phyloP scores from a whole-genome alignment of 2,329 filamentous ascomycete species.

The Ophiocordyceps camponoti-floridani region DNA sequence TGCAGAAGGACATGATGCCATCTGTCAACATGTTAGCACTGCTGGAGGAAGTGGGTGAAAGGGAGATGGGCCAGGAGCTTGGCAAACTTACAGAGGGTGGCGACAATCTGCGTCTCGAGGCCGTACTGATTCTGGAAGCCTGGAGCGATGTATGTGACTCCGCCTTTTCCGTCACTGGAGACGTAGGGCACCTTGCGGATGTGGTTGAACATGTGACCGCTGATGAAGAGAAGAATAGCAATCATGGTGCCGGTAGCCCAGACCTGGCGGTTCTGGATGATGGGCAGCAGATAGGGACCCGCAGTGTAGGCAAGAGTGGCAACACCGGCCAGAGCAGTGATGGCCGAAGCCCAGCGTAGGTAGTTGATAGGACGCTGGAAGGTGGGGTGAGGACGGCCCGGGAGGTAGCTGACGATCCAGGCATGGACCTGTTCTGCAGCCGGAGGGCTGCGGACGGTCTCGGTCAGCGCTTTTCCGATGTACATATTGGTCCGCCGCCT shows the following conservation, averaged over 20 bases:
- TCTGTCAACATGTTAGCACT: constrained; percentile 20
- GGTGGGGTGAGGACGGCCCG: constrained; percentile 59
- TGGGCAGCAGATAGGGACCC: constrained; percentile 61
- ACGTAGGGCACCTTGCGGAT: constrained; percentile 94
- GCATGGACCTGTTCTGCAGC: constrained; percentile 59
- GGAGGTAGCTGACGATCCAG: constrained; percentile 66
- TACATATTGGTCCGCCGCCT: background rate
- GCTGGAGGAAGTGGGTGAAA: background rate
- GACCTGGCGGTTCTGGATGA: constrained; percentile 78
- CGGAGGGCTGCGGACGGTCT: constrained; percentile 34
- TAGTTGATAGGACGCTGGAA: constrained; percentile 80
- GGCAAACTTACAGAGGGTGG: constrained; percentile 67
- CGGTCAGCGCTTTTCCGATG: background rate
- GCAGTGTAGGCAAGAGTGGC: constrained; percentile 53
- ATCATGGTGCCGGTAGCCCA: constrained; percentile 88
- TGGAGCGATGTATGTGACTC: constrained; percentile 73
- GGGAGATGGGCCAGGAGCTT: background rate
- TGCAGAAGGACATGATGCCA: constrained; percentile 69
- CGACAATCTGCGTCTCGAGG: constrained; percentile 87
- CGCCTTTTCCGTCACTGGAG: constrained; percentile 64
- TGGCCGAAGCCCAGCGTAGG: constrained; percentile 48
- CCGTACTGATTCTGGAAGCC: constrained; percentile 92
- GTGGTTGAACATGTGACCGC: constrained; percentile 98
- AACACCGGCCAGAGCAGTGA: constrained; percentile 50
- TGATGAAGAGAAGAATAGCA: constrained; percentile 78